These are phyloP conservation scores for Aureobasidium sp. DNA, from an alignment of 2,329 filamentous ascomycete genomes.

Conservation along the genomic window DNA sequence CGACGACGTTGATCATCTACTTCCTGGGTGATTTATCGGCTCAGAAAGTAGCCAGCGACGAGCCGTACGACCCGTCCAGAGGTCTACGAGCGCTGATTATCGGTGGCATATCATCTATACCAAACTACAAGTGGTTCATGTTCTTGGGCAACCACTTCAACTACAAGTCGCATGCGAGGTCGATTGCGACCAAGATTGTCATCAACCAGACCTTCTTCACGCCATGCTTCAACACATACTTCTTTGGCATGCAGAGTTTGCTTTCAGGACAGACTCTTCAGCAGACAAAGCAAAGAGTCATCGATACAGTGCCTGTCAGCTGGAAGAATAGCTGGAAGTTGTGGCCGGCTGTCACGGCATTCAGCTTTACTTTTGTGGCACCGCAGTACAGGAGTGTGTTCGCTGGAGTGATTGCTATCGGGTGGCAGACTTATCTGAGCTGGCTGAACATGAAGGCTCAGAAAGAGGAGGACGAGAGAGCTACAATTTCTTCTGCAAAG, in stretches of 20 bases:
- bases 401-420: constrained; percentile 66
- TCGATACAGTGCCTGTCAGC: constrained; percentile 67
- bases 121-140: constrained; percentile 75
- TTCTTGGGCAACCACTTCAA: constrained; percentile 80
- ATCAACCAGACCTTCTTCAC: constrained; percentile 79
- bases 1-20: constrained; percentile 70
- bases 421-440: constrained; percentile 88
- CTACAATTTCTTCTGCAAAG: background rate
- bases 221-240: constrained; percentile 52
- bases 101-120: constrained; percentile 65
- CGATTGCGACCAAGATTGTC: constrained; percentile 66
- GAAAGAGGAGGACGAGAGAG: constrained; percentile 39
- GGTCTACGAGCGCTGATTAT: constrained; percentile 68
- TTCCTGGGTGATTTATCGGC: constrained; percentile 70
- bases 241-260: constrained; percentile 45
- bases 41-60: constrained; percentile 51
- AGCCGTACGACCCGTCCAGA: constrained; percentile 58
- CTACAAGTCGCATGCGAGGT: constrained; percentile 64
- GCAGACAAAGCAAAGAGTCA: constrained; percentile 64
- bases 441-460: constrained; percentile 71
- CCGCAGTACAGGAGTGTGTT: constrained; percentile 76
- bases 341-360: constrained; percentile 81
- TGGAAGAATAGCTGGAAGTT: constrained; percentile 75
- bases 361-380: constrained; percentile 78
- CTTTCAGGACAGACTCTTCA: constrained; percentile 53